Conservation (phyloP, 768 basidiomycete genomes). For the Panaeolus papilionaceus region DNA sequence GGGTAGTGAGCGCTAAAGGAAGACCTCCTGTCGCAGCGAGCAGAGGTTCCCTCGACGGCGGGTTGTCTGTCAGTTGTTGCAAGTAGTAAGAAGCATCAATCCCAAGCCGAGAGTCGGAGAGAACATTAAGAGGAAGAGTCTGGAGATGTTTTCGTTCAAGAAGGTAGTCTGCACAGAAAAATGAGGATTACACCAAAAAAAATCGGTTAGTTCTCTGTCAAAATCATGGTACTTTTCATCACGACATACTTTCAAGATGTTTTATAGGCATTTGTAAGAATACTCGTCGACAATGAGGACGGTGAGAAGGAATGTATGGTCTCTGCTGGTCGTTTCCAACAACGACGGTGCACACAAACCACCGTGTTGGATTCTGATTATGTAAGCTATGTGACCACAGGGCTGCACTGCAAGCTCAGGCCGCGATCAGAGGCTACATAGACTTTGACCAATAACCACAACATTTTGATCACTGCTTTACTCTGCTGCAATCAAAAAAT, state of each 20-base stretch:
- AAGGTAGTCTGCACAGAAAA: slow-evolving; percentile 68
- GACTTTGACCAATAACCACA: background rate
- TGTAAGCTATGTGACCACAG: slow-evolving; percentile 26
- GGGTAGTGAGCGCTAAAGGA: slow-evolving; percentile 84
- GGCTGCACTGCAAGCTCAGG: background rate
- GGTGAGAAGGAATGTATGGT: slow-evolving; percentile 31
- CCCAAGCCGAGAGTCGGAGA: slow-evolving; percentile 92
- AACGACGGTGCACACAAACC: slow-evolving; percentile 36
- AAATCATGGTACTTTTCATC: background rate
- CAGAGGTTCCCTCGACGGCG: slow-evolving; percentile 85
- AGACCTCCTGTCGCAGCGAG: slow-evolving; percentile 95
- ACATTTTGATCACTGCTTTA: background rate
- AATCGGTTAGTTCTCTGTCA: slow-evolving; percentile 6
- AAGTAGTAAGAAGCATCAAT: slow-evolving; percentile 97
- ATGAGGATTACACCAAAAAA: slow-evolving; percentile 21
- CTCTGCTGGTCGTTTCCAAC: slow-evolving; percentile 42
- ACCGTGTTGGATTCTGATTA: slow-evolving; percentile 33
- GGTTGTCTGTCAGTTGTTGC: slow-evolving; percentile 73
- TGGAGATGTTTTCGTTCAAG: slow-evolving; percentile 88
- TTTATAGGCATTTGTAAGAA: slow-evolving; percentile 73
- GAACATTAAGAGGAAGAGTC: slow-evolving; percentile 77
- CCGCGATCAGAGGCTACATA: background rate
- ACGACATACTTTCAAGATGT: slow-evolving; percentile 70
- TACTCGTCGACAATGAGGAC: slow-evolving; percentile 30
- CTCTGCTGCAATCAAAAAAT: background rate